Evolutionary conservation across 192 early-diverging fungal genomes (phyloP).

Genomic region (Fimicolochytrium jonesii): DNA sequence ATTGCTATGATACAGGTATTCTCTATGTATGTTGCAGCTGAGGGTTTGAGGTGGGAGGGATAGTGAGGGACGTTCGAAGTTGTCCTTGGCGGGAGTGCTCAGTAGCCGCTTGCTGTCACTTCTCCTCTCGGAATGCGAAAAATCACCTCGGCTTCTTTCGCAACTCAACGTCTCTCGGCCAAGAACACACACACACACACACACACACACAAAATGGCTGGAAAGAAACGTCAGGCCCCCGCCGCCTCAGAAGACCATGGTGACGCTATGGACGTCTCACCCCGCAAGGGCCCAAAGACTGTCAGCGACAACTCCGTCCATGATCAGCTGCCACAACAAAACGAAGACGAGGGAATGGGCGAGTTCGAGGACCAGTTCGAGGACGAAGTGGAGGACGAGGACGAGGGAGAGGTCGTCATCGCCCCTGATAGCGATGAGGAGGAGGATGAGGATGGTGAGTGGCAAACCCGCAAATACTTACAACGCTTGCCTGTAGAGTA

Average conservation of each 20-base stretch:
- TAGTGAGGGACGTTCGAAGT: too few species aligned
- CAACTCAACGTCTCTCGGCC: too few species aligned
- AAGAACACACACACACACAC: background rate
- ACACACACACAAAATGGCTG: background rate
- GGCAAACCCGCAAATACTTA: too few species aligned
- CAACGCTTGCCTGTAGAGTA: too few species aligned
- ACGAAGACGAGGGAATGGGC: conserved; percentile 65
- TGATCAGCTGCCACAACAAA: background rate
- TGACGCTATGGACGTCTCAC: conserved; percentile 6
- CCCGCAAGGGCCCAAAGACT: conserved; percentile 18
- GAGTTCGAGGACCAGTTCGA: conserved; percentile 93
- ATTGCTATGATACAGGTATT: too few species aligned
- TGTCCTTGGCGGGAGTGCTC: too few species aligned
- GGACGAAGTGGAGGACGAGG: conserved; percentile 76
- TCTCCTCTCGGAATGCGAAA: too few species aligned
- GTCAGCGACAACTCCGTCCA: background rate
- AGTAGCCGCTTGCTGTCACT: too few species aligned
- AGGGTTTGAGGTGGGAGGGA: too few species aligned
- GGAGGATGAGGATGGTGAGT: conserved; percentile 50
- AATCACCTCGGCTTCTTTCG: too few species aligned
- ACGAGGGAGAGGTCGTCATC: conserved; percentile 47
- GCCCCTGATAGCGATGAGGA: conserved; percentile 57
- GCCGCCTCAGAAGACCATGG: background rate
- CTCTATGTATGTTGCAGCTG: too few species aligned
- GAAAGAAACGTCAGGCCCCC: background rate